Evolutionary conservation across 306 rosid genomes (phyloP).

Genomic region (Rosa persica): DNA sequence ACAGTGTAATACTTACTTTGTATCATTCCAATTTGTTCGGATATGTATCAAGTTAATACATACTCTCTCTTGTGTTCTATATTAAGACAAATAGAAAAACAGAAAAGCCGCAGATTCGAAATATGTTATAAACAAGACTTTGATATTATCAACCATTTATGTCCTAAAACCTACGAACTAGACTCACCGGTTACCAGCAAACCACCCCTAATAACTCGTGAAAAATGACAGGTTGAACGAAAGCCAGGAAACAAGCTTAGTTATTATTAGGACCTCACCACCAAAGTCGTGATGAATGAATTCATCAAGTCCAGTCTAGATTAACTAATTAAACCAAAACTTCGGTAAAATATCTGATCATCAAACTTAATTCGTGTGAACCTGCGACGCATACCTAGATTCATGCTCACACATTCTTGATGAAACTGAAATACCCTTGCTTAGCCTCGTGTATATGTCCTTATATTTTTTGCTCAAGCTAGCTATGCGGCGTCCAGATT

Average conservation of each 20-base stretch:
- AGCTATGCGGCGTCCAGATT: too few relatives aligned
- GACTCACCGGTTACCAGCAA: not conserved
- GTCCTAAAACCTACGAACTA: not conserved
- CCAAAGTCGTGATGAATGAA: not conserved
- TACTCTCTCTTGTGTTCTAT: too few relatives aligned
- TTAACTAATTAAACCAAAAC: not conserved
- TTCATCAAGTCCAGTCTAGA: not conserved
- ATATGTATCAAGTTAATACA: too few relatives aligned
- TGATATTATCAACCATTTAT: not conserved
- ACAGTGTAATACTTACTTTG: too few relatives aligned
- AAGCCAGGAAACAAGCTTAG: not conserved
- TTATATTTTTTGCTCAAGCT: too few relatives aligned
- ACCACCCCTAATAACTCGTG: not conserved
- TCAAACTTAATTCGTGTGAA: not conserved
- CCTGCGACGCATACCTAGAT: not conserved
- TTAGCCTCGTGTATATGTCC: too few relatives aligned
- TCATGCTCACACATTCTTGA: slow-evolving; percentile 2
- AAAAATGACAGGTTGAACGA: not conserved
- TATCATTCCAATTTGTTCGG: too few relatives aligned
- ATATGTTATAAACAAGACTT: too few relatives aligned
- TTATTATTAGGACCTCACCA: not conserved
- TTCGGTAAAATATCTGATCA: not conserved
- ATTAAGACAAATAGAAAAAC: too few relatives aligned
- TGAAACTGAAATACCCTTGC: not conserved
- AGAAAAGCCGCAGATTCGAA: not conserved